Evolutionary conservation across 345 rosid genomes (phyloP).

Genomic region (Cardamine occulta): DNA sequence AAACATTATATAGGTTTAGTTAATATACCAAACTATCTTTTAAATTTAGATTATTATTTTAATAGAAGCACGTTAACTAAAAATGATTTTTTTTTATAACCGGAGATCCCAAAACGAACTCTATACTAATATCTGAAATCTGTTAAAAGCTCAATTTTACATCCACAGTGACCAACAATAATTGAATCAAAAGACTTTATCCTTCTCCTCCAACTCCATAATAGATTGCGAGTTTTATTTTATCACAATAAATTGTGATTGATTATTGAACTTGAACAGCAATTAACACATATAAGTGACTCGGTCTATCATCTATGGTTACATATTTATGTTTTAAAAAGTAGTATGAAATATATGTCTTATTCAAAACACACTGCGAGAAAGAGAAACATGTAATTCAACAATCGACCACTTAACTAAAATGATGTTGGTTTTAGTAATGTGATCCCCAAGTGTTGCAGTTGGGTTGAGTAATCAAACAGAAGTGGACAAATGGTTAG

Average conservation of each 20-base stretch:
- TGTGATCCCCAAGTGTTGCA: constrained; percentile 23
- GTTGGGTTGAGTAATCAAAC: constrained; percentile 17
- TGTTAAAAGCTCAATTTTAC: too few species aligned
- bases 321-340: background rate
- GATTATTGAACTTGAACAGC: too few species aligned
- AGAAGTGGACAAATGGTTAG: constrained; percentile 16
- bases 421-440: constrained; percentile 3
- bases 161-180: too few species aligned
- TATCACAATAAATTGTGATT: too few species aligned
- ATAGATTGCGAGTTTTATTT: too few species aligned
- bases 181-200: too few species aligned
- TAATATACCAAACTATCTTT: background rate
- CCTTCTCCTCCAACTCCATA: too few species aligned
- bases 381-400: background rate
- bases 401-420: background rate
- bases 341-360: background rate
- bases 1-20: background rate
- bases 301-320: background rate
- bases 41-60: background rate
- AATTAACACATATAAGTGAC: too few species aligned
- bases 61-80: too few species aligned
- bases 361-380: background rate
- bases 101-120: too few species aligned
- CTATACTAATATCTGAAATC: too few species aligned
- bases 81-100: too few species aligned